Conservation (phyloP, 306 rosid species). For the Sicyos edulis region DNA sequence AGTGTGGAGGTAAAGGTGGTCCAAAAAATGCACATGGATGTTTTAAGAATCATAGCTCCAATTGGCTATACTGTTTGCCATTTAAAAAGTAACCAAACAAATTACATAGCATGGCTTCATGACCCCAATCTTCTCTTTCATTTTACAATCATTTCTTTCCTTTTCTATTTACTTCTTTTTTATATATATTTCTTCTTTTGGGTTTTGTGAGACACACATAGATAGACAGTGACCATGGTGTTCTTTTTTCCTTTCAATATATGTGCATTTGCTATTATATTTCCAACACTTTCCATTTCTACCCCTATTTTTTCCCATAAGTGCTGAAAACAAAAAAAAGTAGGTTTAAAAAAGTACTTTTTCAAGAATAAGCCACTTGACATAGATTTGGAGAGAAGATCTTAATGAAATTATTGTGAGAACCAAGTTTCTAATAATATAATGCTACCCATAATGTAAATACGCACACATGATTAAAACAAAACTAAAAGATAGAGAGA, state of each 20-base stretch:
- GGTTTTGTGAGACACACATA: neutral
- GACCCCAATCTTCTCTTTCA: conserved; percentile 1
- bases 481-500: neutral
- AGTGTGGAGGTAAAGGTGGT: conserved; percentile 5
- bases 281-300: neutral
- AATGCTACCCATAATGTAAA: neutral
- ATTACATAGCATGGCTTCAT: conserved; percentile 5
- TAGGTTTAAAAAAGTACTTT: neutral
- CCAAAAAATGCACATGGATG: conserved; percentile 15
- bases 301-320: neutral
- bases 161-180: neutral
- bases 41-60: neutral
- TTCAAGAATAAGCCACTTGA: neutral
- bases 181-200: no score
- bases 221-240: neutral
- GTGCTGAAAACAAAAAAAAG: neutral
- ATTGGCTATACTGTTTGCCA: neutral
- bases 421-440: neutral
- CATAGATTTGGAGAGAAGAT: neutral
- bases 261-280: neutral
- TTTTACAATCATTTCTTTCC: neutral
- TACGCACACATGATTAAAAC: neutral
- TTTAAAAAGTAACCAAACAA: conserved; percentile 13
- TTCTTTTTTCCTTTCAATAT: neutral
- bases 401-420: neutral